phyloP scores from a whole-genome alignment of 1,139 yeast species.

The Candida sojae region DNA sequence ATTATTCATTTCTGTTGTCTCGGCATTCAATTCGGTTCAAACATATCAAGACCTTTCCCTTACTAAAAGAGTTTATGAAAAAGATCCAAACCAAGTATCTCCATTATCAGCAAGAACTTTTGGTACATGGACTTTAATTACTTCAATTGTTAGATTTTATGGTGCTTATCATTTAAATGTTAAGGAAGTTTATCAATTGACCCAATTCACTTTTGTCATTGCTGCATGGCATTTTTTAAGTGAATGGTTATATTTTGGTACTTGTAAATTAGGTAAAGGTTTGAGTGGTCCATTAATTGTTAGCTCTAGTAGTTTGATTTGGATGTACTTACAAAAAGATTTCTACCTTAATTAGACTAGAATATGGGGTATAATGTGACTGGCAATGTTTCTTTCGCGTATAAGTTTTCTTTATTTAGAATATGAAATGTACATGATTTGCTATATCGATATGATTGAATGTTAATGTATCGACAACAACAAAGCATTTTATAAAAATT shows the following conservation, averaged over 20 bases:
- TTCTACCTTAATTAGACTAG: constrained; percentile 30
- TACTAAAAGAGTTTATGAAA: constrained; percentile 76
- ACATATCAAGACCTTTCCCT: constrained; percentile 63
- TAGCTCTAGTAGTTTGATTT: constrained; percentile 52
- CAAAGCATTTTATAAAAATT: too few species aligned
- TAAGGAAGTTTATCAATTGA: constrained; percentile 73
- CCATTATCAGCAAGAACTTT: constrained; percentile 88
- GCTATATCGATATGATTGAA: too few species aligned
- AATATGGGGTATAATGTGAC: background rate
- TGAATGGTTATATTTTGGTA: constrained; percentile 79
- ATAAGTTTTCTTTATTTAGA: too few species aligned
- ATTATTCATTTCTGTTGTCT: constrained; percentile 74
- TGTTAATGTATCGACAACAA: too few species aligned
- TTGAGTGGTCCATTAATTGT: constrained; percentile 83
- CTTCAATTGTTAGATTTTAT: constrained; percentile 80
- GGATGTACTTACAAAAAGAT: constrained; percentile 64
- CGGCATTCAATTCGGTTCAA: constrained; percentile 87
- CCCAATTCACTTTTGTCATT: constrained; percentile 78
- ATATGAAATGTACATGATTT: too few species aligned
- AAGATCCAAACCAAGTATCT: constrained; percentile 50
- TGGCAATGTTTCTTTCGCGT: too few species aligned
- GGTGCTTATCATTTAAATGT: constrained; percentile 77
- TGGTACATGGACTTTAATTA: constrained; percentile 95
- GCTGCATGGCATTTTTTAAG: constrained; percentile 83
- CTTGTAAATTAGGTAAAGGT: constrained; percentile 86